phyloP scores from a whole-genome alignment of 805 yeast genomes.

The Wickerhamomyces bovis region DNA sequence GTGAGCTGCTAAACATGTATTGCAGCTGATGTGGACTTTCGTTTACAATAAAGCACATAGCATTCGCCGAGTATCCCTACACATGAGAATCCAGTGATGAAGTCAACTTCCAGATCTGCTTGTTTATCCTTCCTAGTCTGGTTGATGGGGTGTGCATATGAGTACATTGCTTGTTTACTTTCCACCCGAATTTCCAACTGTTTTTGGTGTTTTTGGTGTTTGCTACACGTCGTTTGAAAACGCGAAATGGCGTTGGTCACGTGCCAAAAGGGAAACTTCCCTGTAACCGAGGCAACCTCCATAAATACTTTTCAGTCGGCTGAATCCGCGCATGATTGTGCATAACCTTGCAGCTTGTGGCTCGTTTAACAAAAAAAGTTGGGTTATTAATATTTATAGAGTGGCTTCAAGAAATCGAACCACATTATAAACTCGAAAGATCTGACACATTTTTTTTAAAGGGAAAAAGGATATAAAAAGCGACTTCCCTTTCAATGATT shows the following conservation, averaged over 20 bases:
- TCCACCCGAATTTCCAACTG: not conserved
- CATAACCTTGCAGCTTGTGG: not conserved
- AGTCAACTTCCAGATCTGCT: too few species aligned
- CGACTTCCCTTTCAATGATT: not conserved
- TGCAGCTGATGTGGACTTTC: too few species aligned
- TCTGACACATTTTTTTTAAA: not conserved
- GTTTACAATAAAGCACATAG: too few species aligned
- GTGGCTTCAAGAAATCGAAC: not conserved
- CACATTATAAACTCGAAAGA: constrained; percentile 2
- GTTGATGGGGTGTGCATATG: not conserved
- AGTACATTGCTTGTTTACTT: not conserved
- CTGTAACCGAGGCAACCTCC: not conserved
- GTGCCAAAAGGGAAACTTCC: constrained; percentile 2
- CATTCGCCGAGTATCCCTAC: too few species aligned
- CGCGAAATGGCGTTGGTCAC: constrained; percentile 12
- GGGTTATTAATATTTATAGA: not conserved
- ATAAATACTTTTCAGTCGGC: not conserved
- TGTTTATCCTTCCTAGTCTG: not conserved
- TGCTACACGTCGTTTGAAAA: constrained; percentile 1
- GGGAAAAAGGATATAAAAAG: not conserved
- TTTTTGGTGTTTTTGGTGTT: not conserved
- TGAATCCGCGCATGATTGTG: not conserved
- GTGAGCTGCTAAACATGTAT: too few species aligned
- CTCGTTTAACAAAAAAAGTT: not conserved
- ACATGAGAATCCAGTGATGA: too few species aligned